Evolutionary conservation across 257 asterid species (phyloP).

Genomic region (Rhazya stricta): DNA sequence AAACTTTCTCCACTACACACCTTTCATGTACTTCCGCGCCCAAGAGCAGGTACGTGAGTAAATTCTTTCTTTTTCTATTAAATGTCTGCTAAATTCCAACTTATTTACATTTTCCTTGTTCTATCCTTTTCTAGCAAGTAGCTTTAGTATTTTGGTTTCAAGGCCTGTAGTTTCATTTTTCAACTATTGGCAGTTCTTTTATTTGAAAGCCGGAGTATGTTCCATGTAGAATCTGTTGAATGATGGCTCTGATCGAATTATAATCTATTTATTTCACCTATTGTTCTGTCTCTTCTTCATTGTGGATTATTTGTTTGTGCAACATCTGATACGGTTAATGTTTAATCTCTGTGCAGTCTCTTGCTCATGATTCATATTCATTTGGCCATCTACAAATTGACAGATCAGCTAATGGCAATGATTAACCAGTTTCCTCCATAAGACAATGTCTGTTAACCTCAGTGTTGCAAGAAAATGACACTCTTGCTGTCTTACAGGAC

Average conservation of each 20-base stretch:
- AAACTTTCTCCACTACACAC: conserved; percentile 84
- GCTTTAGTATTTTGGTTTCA: neutral
- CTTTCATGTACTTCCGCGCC: conserved; percentile 84
- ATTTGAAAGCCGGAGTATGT: neutral
- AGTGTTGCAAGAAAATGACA: neutral
- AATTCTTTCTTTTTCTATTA: neutral
- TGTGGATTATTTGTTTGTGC: neutral
- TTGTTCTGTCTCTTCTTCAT: neutral
- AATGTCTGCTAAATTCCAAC: neutral
- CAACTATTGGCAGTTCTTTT: neutral
- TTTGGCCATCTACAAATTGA: conserved; percentile 26
- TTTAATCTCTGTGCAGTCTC: conserved; percentile 47
- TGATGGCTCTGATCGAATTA: neutral
- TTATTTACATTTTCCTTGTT: neutral
- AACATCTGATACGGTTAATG: conserved; percentile 14
- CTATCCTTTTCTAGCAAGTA: neutral
- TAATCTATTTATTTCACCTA: neutral
- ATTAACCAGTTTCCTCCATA: conserved; percentile 2
- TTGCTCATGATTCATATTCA: conserved; percentile 71
- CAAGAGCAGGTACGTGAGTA: conserved; percentile 68
- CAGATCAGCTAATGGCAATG: conserved; percentile 19
- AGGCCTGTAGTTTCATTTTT: neutral
- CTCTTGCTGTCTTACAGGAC: neutral
- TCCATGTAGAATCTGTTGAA: too few species aligned
- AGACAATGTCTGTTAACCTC: neutral